Evolutionary conservation across 352 stramenopile genomes (phyloP).

Genomic region (Pythium pyrilobum): DNA sequence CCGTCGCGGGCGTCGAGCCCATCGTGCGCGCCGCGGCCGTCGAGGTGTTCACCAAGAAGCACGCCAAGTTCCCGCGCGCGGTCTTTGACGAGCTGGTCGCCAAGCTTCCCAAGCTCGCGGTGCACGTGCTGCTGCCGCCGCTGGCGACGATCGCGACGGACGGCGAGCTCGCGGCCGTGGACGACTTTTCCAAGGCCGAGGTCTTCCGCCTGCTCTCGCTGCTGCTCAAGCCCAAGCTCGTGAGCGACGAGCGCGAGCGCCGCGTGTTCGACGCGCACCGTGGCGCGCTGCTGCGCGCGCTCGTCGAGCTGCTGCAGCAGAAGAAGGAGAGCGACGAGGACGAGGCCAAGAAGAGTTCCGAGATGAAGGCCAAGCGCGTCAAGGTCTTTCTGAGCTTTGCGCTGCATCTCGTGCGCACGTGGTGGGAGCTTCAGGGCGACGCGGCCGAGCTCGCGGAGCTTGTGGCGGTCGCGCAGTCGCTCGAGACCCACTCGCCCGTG

Average conservation of each 20-base stretch:
- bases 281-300: conserved; percentile 30
- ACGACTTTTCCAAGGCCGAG: conserved; percentile 78
- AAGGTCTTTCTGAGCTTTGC: conserved; percentile 64
- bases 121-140: conserved; percentile 51
- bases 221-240: conserved; percentile 48
- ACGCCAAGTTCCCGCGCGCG: conserved; percentile 62
- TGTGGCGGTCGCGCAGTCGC: conserved; percentile 32
- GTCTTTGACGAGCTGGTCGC: conserved; percentile 66
- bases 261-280: conserved; percentile 31
- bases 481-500: conserved; percentile 60
- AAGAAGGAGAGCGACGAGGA: conserved; percentile 24
- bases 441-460: conserved; percentile 21
- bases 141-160: conserved; percentile 43
- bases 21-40: conserved; percentile 25
- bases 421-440: conserved; percentile 25
- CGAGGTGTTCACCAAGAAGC: conserved; percentile 81
- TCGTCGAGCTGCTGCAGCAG: conserved; percentile 37
- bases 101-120: conserved; percentile 41
- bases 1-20: neutral
- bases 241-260: conserved; percentile 32
- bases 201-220: conserved; percentile 69
- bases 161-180: conserved; percentile 29
- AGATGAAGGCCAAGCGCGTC: conserved; percentile 66
- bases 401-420: conserved; percentile 65
- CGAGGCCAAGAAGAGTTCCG: conserved; percentile 26